Evolutionary conservation across 306 rosid genomes (phyloP).

Genomic region (Rosa rugosa): DNA sequence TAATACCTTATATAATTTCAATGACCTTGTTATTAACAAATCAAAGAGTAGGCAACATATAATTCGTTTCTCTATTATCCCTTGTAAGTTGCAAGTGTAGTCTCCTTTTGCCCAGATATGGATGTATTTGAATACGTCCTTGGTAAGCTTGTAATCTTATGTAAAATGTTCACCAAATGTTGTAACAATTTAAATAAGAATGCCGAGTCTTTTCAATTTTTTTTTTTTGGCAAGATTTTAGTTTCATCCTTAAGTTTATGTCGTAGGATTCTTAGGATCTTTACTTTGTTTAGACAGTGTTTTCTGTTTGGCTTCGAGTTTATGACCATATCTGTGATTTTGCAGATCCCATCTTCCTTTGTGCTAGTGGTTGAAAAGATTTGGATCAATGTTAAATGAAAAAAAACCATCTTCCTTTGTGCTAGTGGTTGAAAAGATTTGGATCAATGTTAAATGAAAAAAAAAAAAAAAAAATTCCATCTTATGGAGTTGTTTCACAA

Average conservation of each 20-base stretch:
- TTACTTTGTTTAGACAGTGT: not conserved
- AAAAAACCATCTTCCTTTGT: too few relatives aligned
- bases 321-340: too few relatives aligned
- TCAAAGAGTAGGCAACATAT: not conserved
- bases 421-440: too few relatives aligned
- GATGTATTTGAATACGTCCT: not conserved
- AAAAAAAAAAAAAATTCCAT: not conserved
- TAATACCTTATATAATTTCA: not conserved
- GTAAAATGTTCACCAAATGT: not conserved
- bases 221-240: not conserved
- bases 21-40: not conserved
- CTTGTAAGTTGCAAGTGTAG: not conserved
- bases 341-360: not conserved
- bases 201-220: not conserved
- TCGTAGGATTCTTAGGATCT: not conserved
- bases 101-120: not conserved
- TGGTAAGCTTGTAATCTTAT: not conserved
- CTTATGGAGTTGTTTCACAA: constrained; percentile 79
- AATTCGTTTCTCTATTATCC: not conserved
- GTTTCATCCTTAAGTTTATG: not conserved
- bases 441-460: not conserved
- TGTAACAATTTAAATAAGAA: not conserved
- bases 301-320: not conserved
- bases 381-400: too few relatives aligned
- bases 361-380: not conserved